Conservation (phyloP, 2,329 filamentous ascomycete genomes). For the Colletotrichum eremochloae region DNA sequence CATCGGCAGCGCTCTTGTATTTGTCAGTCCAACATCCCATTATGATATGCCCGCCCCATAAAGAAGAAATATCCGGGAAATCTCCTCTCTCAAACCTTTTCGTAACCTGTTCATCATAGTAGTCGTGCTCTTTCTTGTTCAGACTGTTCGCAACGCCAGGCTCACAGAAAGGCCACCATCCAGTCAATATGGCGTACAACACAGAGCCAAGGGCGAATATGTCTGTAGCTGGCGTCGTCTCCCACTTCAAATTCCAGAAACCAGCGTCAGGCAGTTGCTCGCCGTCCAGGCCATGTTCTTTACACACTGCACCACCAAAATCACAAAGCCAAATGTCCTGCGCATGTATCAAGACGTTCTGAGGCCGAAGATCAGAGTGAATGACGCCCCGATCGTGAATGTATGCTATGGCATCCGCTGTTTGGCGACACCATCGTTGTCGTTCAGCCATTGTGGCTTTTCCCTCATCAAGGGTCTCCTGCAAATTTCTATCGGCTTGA, state of each 20-base stretch:
- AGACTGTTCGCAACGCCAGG: neutral
- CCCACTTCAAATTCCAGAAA: slow-evolving; percentile 12
- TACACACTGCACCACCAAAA: too few species aligned
- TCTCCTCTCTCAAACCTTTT: neutral
- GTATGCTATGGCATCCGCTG: neutral
- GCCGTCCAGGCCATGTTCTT: too few species aligned
- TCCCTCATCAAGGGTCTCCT: neutral
- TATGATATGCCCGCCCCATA: slow-evolving; percentile 4
- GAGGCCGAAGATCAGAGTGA: neutral
- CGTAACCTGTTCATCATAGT: neutral
- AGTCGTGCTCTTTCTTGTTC: neutral
- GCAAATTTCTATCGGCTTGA: neutral
- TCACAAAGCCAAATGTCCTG: too few species aligned
- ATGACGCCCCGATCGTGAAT: neutral
- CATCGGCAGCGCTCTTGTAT: neutral
- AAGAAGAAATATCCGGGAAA: slow-evolving; percentile 7
- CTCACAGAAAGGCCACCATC: slow-evolving; percentile 21
- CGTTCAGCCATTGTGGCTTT: neutral
- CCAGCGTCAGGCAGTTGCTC: slow-evolving; percentile 4
- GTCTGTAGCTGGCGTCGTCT: slow-evolving; percentile 8
- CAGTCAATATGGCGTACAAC: neutral
- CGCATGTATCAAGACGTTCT: neutral
- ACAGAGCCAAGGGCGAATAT: slow-evolving; percentile 18
- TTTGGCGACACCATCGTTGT: neutral
- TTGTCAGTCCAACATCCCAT: slow-evolving; percentile 15